Evolutionary conservation across 129 eudicot species (phyloP).

Genomic region (Tagetes patula): DNA sequence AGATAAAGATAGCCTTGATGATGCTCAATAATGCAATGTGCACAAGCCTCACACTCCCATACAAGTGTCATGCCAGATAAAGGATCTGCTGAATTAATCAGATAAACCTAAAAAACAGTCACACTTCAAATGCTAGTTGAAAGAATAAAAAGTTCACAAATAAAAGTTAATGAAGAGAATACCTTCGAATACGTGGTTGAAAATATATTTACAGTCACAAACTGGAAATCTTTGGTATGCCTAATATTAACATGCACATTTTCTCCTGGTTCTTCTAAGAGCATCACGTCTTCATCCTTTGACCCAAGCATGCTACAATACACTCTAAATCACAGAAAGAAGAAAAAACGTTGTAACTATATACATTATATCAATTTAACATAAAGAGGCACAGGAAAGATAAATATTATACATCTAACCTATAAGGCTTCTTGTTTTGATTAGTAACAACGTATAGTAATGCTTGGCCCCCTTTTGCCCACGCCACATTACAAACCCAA

Average conservation of each 20-base stretch:
- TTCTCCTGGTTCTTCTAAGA: constrained; percentile 64
- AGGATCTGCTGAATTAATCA: constrained; percentile 85
- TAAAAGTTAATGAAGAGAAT: neutral
- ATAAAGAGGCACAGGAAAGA: neutral
- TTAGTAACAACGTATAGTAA: constrained; percentile 86
- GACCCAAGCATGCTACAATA: constrained; percentile 80
- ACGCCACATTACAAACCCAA: constrained; percentile 71
- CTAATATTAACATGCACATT: constrained; percentile 62
- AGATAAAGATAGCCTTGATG: constrained; percentile 79
- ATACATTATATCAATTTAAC: neutral
- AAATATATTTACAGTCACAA: constrained; percentile 58
- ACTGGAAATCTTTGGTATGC: constrained; percentile 71
- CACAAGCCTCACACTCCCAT: constrained; percentile 75
- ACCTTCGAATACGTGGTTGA: constrained; percentile 83
- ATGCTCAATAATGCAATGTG: constrained; percentile 89
- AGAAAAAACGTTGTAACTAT: neutral
- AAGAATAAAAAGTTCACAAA: neutral
- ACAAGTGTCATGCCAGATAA: constrained; percentile 72
- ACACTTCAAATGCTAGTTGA: constrained; percentile 26
- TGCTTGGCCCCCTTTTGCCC: constrained; percentile 82
- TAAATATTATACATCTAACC: constrained; percentile 36
- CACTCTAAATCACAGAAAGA: constrained; percentile 43
- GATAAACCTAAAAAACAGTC: constrained; percentile 58
- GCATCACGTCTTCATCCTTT: constrained; percentile 63
- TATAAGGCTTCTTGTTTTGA: constrained; percentile 76